A percentile compares a stretch with the other conserved stretches of the same genome.
phyloP scores from a whole-genome alignment of 441 rosid species.

The Pelargonium fulgidum region DNA sequence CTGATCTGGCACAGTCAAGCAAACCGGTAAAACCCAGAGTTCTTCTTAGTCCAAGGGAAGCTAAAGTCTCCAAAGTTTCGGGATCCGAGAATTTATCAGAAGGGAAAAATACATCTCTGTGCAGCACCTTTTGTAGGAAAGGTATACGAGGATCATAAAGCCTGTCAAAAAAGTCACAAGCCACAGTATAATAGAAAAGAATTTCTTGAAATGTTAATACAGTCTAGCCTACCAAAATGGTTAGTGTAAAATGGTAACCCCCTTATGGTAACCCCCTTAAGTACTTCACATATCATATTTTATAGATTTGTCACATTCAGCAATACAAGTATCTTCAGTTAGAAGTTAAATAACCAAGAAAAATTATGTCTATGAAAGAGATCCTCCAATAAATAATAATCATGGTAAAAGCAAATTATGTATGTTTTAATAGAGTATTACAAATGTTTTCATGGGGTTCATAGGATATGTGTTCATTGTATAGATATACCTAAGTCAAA shows the following conservation, averaged over 20 bases:
- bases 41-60: slow-evolving; percentile 70
- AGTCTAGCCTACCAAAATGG: not conserved
- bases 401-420: not conserved
- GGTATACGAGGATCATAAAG: slow-evolving; percentile 93
- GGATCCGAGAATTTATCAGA: slow-evolving; percentile 68
- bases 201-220: not conserved
- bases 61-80: slow-evolving; percentile 66
- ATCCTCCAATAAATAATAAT: not conserved
- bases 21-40: slow-evolving; percentile 58
- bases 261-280: not conserved
- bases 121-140: slow-evolving; percentile 62
- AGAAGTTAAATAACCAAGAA: not conserved
- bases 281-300: not conserved
- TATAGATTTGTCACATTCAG: not conserved
- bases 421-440: not conserved
- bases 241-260: not conserved
- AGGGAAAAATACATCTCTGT: slow-evolving; percentile 75
- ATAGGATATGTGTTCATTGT: not conserved
- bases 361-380: not conserved
- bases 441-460: not conserved
- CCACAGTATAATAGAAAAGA: slow-evolving; percentile 12
- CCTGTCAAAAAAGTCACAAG: slow-evolving; percentile 45
- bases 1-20: slow-evolving; percentile 86
- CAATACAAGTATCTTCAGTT: not conserved
- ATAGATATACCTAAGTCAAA: not conserved